A percentile compares a stretch with the other conserved stretches of the same genome.
phyloP scores from a whole-genome alignment of 2,329 filamentous ascomycete species.

The Fonsecaea monophora region DNA sequence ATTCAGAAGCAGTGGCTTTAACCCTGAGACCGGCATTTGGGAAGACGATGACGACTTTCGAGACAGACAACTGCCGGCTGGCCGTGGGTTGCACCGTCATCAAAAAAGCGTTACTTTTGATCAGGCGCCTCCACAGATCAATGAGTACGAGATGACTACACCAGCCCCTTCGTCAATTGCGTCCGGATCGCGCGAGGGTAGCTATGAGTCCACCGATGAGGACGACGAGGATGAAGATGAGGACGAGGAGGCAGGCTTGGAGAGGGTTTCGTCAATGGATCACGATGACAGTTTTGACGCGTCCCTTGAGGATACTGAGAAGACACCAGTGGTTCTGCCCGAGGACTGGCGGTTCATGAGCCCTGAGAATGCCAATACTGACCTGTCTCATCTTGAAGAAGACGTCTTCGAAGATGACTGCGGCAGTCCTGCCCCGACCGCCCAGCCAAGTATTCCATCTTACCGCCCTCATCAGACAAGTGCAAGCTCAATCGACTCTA shows the following conservation, averaged over 20 bases:
- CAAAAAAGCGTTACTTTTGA: constrained; percentile 98
- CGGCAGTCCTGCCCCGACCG: constrained; percentile 70
- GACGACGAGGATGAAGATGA: constrained; percentile 66
- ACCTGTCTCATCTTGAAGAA: constrained; percentile 62
- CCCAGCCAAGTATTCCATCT: constrained; percentile 53
- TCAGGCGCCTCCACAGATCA: constrained; percentile 87
- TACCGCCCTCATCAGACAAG: constrained; percentile 65
- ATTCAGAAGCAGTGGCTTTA: constrained; percentile 56
- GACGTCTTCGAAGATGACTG: constrained; percentile 71
- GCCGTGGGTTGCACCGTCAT: constrained; percentile 76
- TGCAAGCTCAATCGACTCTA: constrained; percentile 76
- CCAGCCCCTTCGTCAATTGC: constrained; percentile 93
- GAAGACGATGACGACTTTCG: constrained; percentile 69
- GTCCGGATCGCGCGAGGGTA: constrained; percentile 88
- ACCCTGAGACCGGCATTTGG: constrained; percentile 72
- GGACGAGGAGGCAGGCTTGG: constrained; percentile 70
- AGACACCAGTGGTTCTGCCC: constrained; percentile 95
- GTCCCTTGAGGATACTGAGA: constrained; percentile 92
- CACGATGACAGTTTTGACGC: constrained; percentile 93
- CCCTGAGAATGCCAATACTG: constrained; percentile 66
- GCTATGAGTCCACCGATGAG: constrained; percentile 77
- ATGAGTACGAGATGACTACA: constrained; percentile 98
- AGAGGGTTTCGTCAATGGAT: constrained; percentile 64
- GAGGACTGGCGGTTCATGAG: constrained; percentile 90
- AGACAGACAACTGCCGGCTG: constrained; percentile 67